phyloP scores from a whole-genome alignment of 2,329 filamentous ascomycete genomes.

The Chaetomiaceae sp. region DNA sequence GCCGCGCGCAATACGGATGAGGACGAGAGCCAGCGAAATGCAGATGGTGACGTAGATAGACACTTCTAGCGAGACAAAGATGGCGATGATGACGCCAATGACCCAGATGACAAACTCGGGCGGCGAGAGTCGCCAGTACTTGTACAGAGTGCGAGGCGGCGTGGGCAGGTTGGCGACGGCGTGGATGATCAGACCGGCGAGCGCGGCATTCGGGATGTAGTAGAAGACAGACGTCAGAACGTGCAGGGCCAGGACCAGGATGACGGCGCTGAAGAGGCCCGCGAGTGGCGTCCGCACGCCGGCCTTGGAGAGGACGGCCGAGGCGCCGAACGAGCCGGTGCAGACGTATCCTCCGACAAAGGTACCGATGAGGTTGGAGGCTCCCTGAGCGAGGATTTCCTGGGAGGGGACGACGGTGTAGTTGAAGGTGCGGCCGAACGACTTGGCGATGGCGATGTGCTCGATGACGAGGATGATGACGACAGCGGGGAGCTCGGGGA shows the following conservation, averaged over 20 bases:
- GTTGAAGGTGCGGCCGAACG: constrained; percentile 75
- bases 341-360: constrained; percentile 81
- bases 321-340: constrained; percentile 85
- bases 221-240: constrained; percentile 79
- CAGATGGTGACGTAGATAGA: constrained; percentile 79
- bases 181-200: constrained; percentile 85
- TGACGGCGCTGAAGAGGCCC: constrained; percentile 75
- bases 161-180: constrained; percentile 84
- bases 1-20: constrained; percentile 75
- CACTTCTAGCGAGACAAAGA: constrained; percentile 78
- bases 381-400: constrained; percentile 71
- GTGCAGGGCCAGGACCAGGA: constrained; percentile 81
- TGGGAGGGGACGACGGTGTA: constrained; percentile 77
- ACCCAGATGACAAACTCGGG: constrained; percentile 82
- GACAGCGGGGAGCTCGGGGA: constrained; percentile 62
- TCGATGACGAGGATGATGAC: constrained; percentile 77
- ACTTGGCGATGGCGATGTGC: constrained; percentile 79
- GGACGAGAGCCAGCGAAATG: constrained; percentile 63
- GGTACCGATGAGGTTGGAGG: constrained; percentile 68
- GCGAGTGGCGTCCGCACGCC: constrained; percentile 83
- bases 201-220: constrained; percentile 73
- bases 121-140: constrained; percentile 79
- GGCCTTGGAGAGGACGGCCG: constrained; percentile 91
- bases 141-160: constrained; percentile 74
- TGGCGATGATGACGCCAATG: constrained; percentile 73